Conservation (phyloP, 2,329 filamentous ascomycete species). For the Alternaria solani region DNA sequence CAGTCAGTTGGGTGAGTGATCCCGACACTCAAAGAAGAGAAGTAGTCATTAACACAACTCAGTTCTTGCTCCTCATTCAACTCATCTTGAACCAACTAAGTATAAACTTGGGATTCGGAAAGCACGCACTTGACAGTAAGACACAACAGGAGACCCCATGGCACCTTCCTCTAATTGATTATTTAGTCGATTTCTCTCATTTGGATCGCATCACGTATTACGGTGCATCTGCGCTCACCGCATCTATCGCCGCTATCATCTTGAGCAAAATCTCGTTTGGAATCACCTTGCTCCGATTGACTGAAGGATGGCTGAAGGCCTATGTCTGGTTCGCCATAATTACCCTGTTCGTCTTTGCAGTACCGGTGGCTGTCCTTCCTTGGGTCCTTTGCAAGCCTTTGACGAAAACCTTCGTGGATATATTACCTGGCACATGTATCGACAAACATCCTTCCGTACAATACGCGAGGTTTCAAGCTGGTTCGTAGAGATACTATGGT, state of each 20-base stretch:
- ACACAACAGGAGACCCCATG: not conserved
- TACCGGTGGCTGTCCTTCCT: slow-evolving; percentile 9
- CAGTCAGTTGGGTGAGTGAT: slow-evolving; percentile 10
- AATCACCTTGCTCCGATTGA: slow-evolving; percentile 20
- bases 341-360: slow-evolving; percentile 12
- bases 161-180: not conserved
- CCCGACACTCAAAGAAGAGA: not conserved
- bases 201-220: slow-evolving; percentile 12
- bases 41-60: not conserved
- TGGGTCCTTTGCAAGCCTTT: slow-evolving; percentile 18
- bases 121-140: slow-evolving; percentile 14
- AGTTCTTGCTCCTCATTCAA: slow-evolving; percentile 4
- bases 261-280: slow-evolving; percentile 25
- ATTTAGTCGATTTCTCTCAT: slow-evolving; percentile 2
- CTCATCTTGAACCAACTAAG: slow-evolving; percentile 2
- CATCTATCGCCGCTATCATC: slow-evolving; percentile 4
- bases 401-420: slow-evolving; percentile 14
- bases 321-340: slow-evolving; percentile 18
- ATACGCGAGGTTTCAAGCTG: slow-evolving; percentile 13
- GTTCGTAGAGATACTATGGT: slow-evolving; percentile 1
- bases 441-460: slow-evolving; percentile 12
- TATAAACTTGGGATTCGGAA: slow-evolving; percentile 9
- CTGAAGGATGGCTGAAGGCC: slow-evolving; percentile 12
- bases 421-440: slow-evolving; percentile 13
- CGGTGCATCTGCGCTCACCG: slow-evolving; percentile 7